A percentile compares a stretch with the other conserved stretches of the same genome.
These are phyloP conservation scores for Trichosporon asahii DNA, from an alignment of 1,284 basidiomycete species.

Conservation along the genomic window DNA sequence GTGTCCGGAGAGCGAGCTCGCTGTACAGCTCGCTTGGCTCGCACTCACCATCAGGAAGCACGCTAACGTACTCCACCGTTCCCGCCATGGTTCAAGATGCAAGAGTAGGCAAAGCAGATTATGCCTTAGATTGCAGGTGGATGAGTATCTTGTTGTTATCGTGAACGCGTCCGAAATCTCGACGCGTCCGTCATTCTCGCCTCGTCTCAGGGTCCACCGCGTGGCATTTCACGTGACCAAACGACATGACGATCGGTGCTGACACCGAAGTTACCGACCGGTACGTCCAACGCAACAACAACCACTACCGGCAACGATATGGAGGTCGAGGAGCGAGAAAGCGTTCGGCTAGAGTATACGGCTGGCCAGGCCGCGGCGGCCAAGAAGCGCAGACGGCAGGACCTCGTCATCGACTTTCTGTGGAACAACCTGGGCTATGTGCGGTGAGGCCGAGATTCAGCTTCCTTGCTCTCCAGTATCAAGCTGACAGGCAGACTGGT, in stretches of 20 bases:
- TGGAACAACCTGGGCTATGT: conserved; percentile 11
- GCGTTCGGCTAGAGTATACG: not conserved
- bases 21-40: not conserved
- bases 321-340: not conserved
- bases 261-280: not conserved
- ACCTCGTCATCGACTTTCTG: not conserved
- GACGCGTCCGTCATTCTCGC: conserved; percentile 16
- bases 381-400: conserved; percentile 16
- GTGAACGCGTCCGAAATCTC: conserved; percentile 9
- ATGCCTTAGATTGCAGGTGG: not conserved
- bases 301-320: not conserved
- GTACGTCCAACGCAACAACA: not conserved
- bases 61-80: conserved; percentile 29
- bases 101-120: not conserved
- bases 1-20: not conserved
- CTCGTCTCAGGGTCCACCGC: not conserved
- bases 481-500: conserved; percentile 16
- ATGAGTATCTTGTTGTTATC: not conserved
- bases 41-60: conserved; percentile 29
- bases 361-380: conserved; percentile 17
- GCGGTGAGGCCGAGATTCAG: conserved; percentile 7
- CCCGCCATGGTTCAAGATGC: conserved; percentile 18
- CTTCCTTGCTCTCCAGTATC: no score
- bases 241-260: not conserved
- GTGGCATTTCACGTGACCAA: not conserved